Conservation (phyloP, 345 rosid species). For the Lepidium aucheri region DNA sequence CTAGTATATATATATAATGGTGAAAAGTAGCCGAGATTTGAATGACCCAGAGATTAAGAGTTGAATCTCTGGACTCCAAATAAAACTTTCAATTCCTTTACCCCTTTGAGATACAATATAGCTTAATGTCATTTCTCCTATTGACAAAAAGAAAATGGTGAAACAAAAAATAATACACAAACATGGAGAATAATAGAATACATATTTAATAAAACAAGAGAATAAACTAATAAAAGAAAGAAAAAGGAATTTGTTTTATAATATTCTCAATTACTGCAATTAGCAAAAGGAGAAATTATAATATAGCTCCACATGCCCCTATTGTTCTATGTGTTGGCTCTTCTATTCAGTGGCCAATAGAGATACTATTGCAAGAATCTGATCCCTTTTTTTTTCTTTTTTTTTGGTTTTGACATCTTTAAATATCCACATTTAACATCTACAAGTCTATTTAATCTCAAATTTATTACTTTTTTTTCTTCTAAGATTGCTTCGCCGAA, state of each 20-base stretch:
- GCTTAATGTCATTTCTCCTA: too few species aligned
- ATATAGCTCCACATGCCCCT: constrained; percentile 19
- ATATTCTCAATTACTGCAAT: constrained; percentile 12
- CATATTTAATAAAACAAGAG: not conserved
- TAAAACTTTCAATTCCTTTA: too few species aligned
- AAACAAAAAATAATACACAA: not conserved
- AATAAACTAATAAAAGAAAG: constrained; percentile 14
- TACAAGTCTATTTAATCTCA: not conserved
- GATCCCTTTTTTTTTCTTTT: not conserved
- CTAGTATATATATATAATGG: too few species aligned
- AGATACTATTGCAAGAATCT: constrained; percentile 17
- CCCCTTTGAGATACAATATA: too few species aligned
- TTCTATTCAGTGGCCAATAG: constrained; percentile 9
- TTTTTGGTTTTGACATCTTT: not conserved
- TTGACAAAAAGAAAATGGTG: too few species aligned
- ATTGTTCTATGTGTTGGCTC: constrained; percentile 22
- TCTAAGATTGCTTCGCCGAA: not conserved
- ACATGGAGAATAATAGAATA: constrained; percentile 13
- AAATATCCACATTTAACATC: not conserved
- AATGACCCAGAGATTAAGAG: too few species aligned
- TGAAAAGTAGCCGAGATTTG: too few species aligned
- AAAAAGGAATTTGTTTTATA: not conserved
- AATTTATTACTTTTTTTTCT: not conserved
- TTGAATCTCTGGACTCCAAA: too few species aligned
- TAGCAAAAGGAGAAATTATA: constrained; percentile 4